A percentile compares a stretch with the other conserved stretches of the same genome.
phyloP scores from a whole-genome alignment of 768 basidiomycete species.

The Boletus tylopilopsis region DNA sequence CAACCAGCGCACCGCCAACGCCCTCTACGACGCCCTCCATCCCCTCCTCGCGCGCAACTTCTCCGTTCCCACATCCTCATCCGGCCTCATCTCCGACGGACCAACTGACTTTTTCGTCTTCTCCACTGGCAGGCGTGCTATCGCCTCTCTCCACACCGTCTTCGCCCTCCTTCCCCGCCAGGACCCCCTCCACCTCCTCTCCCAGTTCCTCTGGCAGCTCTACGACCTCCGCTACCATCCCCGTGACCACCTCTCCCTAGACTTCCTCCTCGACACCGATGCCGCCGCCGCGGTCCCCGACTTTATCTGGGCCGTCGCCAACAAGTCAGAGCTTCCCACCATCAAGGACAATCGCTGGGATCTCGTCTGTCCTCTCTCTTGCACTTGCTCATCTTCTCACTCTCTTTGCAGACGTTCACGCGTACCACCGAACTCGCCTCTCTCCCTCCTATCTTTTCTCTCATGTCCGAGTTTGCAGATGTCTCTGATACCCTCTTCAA shows the following conservation, averaged over 20 bases:
- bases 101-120: constrained; percentile 79
- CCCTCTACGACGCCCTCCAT: constrained; percentile 62
- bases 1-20: constrained; percentile 59
- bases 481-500: constrained; percentile 78
- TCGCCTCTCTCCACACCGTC: constrained; percentile 76
- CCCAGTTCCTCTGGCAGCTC: constrained; percentile 58
- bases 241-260: constrained; percentile 67
- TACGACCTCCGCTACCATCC: constrained; percentile 74
- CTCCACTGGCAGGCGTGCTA: constrained; percentile 79
- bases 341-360: constrained; percentile 82
- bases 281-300: constrained; percentile 43
- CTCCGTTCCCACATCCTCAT: constrained; percentile 53
- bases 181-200: constrained; percentile 66
- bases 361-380: constrained; percentile 51
- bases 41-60: constrained; percentile 69
- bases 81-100: constrained; percentile 61
- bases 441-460: constrained; percentile 58
- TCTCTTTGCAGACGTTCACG: constrained; percentile 66
- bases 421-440: constrained; percentile 64
- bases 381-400: neutral
- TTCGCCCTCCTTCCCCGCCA: constrained; percentile 80
- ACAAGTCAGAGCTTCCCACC: constrained; percentile 70
- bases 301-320: constrained; percentile 82
- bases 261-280: constrained; percentile 63
- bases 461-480: constrained; percentile 90